phyloP scores from a whole-genome alignment of 129 eudicot species.

The Centella asiatica region DNA sequence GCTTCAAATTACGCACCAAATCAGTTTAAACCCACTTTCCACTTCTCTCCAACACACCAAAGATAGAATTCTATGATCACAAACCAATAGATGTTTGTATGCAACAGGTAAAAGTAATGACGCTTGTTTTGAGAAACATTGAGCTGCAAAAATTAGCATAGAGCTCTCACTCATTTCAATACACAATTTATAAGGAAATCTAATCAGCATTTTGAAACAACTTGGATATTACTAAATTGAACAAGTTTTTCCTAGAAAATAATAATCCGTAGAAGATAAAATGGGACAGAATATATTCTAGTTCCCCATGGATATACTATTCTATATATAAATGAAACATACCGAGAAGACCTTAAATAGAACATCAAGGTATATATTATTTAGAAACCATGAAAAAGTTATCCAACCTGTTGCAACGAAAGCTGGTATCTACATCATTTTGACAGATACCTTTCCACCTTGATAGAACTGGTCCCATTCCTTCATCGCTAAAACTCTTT shows the following conservation, averaged over 20 bases:
- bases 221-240: too few relatives aligned
- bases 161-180: background rate
- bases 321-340: background rate
- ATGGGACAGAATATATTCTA: background rate
- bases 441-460: conserved; percentile 88
- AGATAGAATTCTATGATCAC: too few relatives aligned
- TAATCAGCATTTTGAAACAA: background rate
- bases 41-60: too few relatives aligned
- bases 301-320: background rate
- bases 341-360: background rate
- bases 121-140: too few relatives aligned
- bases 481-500: conserved; percentile 80
- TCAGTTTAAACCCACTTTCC: background rate
- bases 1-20: background rate
- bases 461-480: conserved; percentile 67
- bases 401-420: conserved; percentile 79
- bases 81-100: too few relatives aligned
- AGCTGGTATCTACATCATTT: conserved; percentile 47
- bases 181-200: too few relatives aligned
- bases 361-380: background rate
- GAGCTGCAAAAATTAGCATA: background rate
- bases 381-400: conserved; percentile 13
- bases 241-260: too few relatives aligned
- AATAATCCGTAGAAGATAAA: too few relatives aligned
- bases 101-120: too few relatives aligned